Evolutionary conservation across 2,329 filamentous ascomycete species (phyloP), one percentile per base, ranked within the genome.

Genomic region (Aureobasidium sp.): DNA sequence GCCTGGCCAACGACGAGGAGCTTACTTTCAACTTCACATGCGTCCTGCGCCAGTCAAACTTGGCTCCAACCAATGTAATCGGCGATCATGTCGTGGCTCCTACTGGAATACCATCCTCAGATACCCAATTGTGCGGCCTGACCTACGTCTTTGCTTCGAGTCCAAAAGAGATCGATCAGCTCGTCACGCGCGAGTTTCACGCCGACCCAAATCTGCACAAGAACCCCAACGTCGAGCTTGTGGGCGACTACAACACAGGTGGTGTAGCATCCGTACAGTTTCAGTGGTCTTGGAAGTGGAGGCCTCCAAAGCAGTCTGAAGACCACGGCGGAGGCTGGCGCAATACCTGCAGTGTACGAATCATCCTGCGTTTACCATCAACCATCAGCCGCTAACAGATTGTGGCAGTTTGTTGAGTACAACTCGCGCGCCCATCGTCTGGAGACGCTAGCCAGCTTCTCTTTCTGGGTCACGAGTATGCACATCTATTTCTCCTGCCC

Each of bases 271-370:
- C 90, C 1, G 87, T 96, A 34, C 87, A 91, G 37, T 97, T 97
- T 72, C 88, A 93, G 66, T 99, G 93, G 91, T 87, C 88, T 8
- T 99, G 94, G 94, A 94, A 88, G 79, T 99, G 93, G 91, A 91
- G 89, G 72, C 90, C 94, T 9, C 94, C 94, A 41, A 96, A 91
- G 79, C 71, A 78, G 15, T 77, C 79, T 17, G 92, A 97, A 71
- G 92, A 97, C 72, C 85, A 85, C 69, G 90, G 89, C 34, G 91
- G 91, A 62, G 94, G 94, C 48, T 99, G 94, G 93, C 89, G 91
- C 71, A 97, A 95, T 72, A 89, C 88, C 69, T 97, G 94, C 81
- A 97, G 91, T 73, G 88, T 91, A 79, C 65, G 83, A 76, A 17
- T 1, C 12, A 15, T 48, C 20, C 15, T 29, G 34, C 41, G 2